Evolutionary conservation across 306 rosid genomes (phyloP).

Genomic region (Quercus bicolor): DNA sequence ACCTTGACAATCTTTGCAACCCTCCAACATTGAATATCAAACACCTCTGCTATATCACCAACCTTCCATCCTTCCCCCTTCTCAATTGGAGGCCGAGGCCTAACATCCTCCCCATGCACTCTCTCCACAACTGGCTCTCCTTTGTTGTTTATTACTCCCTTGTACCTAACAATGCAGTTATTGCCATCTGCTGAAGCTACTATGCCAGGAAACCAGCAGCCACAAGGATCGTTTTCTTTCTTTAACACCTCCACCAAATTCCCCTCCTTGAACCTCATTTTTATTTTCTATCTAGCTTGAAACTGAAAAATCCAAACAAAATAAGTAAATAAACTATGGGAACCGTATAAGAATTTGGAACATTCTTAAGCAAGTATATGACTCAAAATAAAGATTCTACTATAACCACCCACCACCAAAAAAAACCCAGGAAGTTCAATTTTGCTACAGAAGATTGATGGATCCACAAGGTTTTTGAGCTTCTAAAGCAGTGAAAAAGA

Average conservation of each 20-base stretch:
- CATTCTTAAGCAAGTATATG: too few relatives aligned
- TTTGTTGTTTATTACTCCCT: conserved; percentile 4
- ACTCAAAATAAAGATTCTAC: too few relatives aligned
- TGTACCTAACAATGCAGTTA: conserved; percentile 6
- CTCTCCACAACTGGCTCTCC: conserved; percentile 18
- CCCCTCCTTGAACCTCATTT: conserved; percentile 25
- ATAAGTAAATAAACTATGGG: too few relatives aligned
- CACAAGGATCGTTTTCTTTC: conserved; percentile 10
- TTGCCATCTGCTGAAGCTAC: conserved; percentile 11
- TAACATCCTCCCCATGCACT: conserved; percentile 5
- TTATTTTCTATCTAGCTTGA: background rate
- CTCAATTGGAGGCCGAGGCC: conserved; percentile 24
- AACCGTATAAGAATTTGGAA: too few relatives aligned
- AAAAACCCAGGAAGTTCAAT: too few relatives aligned
- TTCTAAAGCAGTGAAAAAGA: too few relatives aligned
- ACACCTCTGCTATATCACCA: conserved; percentile 30
- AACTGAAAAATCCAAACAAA: background rate
- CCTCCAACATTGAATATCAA: conserved; percentile 23
- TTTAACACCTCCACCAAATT: conserved; percentile 24
- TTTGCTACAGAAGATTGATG: too few relatives aligned
- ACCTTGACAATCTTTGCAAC: conserved; percentile 22
- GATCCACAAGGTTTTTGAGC: too few relatives aligned
- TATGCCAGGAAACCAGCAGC: conserved; percentile 16
- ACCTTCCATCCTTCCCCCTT: conserved; percentile 1
- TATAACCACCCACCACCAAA: too few relatives aligned